Base-by-base conservation (phyloP, 2,329 filamentous ascomycete species). In the Chaetomiaceae sp. region DNA sequence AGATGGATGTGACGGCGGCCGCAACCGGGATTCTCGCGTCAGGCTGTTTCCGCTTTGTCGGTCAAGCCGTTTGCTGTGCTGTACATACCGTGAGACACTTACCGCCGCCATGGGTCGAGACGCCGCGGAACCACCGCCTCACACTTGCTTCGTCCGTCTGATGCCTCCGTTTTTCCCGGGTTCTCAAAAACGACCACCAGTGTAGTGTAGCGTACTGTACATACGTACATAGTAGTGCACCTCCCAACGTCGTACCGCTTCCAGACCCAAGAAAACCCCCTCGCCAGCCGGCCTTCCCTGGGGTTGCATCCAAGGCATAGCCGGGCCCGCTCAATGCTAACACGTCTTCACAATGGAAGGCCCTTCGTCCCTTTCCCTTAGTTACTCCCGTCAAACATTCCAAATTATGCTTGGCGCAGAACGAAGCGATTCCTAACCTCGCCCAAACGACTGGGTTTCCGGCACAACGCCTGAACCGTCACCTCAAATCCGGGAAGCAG, bases 61-160 rank as follows among this genome's bases (percentile, higher is more conserved):
- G 4, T 13, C 20, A 27, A 7, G 18, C 42, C 20, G 1, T 33
- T 25, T 27, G 8, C 32, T 27, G 43, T 18, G n/a, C n/a, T n/a
- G n/a, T n/a, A n/a, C n/a, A n/a, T 21, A 16, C 21, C 43, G 2
- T 25, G 16, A 34, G 43, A 45, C 20, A 29, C 27, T 32, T 48
- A 41, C 57, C 40, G 27, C 25, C n/a, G 51, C 54, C 54, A 53
- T 37, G 51, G 57, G 30, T 54, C 47, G 25, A 37, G 29, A 4
- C 27, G 16, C 27, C 32, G 6, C 25, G 14, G 25, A 21, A n/a
- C 7, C 30, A 6, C 36, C 10, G 23, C 23, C 45, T 30, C n/a
- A 30, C 3, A 38, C 10, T 7, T 40, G n/a, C 32, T 48, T 5
- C 25, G 16, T 13, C 27, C 18, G 21, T 16, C n/a, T 11, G n/a